Percentiles rank a stretch among this genome's conserved stretches.
These are phyloP conservation scores for Metschnikowia gruessii DNA, from an alignment of 805 yeast genomes.

Conservation along the genomic window DNA sequence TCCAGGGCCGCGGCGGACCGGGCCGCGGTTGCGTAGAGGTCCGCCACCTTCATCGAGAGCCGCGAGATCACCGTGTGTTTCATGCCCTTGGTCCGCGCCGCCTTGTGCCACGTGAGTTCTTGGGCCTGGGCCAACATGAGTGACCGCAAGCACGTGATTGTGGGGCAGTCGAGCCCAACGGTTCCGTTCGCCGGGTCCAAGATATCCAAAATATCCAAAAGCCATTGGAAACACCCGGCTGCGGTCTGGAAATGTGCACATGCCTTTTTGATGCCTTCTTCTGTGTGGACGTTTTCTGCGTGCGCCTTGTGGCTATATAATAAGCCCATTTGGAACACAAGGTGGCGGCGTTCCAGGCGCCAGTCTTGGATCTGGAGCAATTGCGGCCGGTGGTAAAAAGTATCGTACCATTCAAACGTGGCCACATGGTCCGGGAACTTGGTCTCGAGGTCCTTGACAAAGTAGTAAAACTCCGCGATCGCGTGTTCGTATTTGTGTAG, in stretches of 20 bases:
- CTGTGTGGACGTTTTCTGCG: slow-evolving; percentile 41
- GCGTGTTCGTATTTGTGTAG: slow-evolving; percentile 21
- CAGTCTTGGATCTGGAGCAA: slow-evolving; percentile 6
- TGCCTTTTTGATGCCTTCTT: slow-evolving; percentile 57
- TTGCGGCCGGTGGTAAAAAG: slow-evolving; percentile 37
- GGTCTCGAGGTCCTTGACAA: slow-evolving; percentile 40
- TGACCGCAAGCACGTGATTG: slow-evolving; percentile 48
- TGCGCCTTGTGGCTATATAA: slow-evolving; percentile 56
- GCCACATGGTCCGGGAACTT: slow-evolving; percentile 66
- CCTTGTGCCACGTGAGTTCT: slow-evolving; percentile 80
- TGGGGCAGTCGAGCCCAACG: slow-evolving; percentile 49
- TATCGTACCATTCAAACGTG: slow-evolving; percentile 70
- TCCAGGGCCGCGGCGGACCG: slow-evolving; percentile 42
- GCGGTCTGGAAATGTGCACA: slow-evolving; percentile 66
- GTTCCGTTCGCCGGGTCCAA: background rate
- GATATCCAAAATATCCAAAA: slow-evolving; percentile 17
- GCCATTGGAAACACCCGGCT: slow-evolving; percentile 59
- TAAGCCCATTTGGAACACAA: slow-evolving; percentile 69
- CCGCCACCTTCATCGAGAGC: slow-evolving; percentile 60
- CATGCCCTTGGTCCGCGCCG: slow-evolving; percentile 42
- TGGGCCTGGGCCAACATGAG: slow-evolving; percentile 83
- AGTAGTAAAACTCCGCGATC: slow-evolving; percentile 46
- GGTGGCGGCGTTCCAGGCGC: slow-evolving; percentile 51
- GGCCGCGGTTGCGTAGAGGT: slow-evolving; percentile 50
- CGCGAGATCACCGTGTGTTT: slow-evolving; percentile 63